Percentiles rank a stretch among this genome's conserved stretches.
phyloP scores from a whole-genome alignment of 2,329 filamentous ascomycete species.

The Arthrobotrys sphaeroides region DNA sequence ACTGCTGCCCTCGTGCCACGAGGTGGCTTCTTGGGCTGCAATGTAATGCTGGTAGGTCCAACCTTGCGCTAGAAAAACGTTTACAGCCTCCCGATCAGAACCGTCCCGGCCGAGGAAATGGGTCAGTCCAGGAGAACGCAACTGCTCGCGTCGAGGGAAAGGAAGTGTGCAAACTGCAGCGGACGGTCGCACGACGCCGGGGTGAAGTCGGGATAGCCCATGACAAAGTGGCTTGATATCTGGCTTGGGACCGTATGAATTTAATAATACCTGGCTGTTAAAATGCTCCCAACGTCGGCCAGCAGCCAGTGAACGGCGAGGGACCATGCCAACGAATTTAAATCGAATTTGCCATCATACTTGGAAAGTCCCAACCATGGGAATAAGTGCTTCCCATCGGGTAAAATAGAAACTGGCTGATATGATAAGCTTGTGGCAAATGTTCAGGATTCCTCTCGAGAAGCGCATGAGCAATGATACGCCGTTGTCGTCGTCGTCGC shows the following conservation, averaged over 20 bases:
- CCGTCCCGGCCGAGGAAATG: slow-evolving; percentile 29
- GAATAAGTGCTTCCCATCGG: slow-evolving; percentile 1
- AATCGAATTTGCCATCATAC: slow-evolving; percentile 28
- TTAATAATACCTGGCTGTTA: slow-evolving; percentile 16
- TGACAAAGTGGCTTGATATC: not conserved
- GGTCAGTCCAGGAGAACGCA: not conserved
- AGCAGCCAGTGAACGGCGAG: not conserved
- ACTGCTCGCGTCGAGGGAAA: too few species aligned
- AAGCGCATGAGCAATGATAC: slow-evolving; percentile 19
- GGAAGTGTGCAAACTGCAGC: not conserved
- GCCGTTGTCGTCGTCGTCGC: too few species aligned
- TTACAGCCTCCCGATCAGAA: slow-evolving; percentile 1
- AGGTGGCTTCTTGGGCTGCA: slow-evolving; percentile 35
- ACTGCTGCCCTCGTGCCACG: slow-evolving; percentile 34
- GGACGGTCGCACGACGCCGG: slow-evolving; percentile 7
- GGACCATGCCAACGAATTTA: slow-evolving; percentile 28
- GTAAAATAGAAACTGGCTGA: slow-evolving; percentile 24
- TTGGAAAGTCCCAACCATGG: slow-evolving; percentile 7
- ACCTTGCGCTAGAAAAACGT: not conserved
- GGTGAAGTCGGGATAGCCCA: slow-evolving; percentile 20
- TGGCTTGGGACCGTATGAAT: slow-evolving; percentile 17
- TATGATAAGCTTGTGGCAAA: slow-evolving; percentile 42
- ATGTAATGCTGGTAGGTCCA: slow-evolving; percentile 23
- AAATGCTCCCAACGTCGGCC: slow-evolving; percentile 37
- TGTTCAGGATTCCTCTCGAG: slow-evolving; percentile 12